phyloP scores from a whole-genome alignment of 371 early-diverging fungal genomes.

The Mucor sp. region DNA sequence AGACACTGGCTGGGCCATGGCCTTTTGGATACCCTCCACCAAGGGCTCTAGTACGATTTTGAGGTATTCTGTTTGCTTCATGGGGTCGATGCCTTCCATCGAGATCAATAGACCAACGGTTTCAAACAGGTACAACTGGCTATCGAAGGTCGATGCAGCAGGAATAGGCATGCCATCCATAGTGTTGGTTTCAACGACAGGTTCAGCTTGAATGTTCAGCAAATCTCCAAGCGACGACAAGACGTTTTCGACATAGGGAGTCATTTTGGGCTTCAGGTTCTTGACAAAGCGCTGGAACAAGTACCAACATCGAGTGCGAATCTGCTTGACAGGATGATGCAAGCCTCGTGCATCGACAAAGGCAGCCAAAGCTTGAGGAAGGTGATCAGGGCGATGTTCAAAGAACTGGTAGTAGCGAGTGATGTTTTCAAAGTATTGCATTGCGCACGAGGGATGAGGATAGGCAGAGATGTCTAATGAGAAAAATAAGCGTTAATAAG shows the following conservation, averaged over 20 bases:
- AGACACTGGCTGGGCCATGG: conserved; percentile 52
- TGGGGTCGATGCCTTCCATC: conserved; percentile 63
- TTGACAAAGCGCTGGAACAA: conserved; percentile 87
- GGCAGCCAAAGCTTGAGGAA: conserved; percentile 71
- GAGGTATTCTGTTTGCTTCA: conserved; percentile 77
- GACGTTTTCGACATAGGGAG: conserved; percentile 67
- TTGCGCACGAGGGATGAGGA: conserved; percentile 78
- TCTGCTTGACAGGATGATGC: conserved; percentile 68
- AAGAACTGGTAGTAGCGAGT: conserved; percentile 80
- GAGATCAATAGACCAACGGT: conserved; percentile 89
- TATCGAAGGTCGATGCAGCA: conserved; percentile 68
- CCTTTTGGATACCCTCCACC: conserved; percentile 69
- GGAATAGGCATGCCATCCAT: conserved; percentile 56
- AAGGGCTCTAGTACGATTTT: conserved; percentile 80
- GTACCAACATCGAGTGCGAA: conserved; percentile 88
- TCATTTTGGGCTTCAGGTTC: conserved; percentile 64
- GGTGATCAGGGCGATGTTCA: conserved; percentile 65
- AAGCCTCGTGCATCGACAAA: conserved; percentile 84
- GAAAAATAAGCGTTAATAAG: neutral
- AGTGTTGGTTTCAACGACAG: conserved; percentile 49
- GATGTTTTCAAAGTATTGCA: conserved; percentile 78
- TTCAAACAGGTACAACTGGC: conserved; percentile 91
- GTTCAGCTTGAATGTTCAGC: conserved; percentile 70
- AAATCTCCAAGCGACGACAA: conserved; percentile 73
- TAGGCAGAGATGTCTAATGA: conserved; percentile 68